A percentile compares a stretch with the other conserved stretches of the same genome.
phyloP scores from a whole-genome alignment of 148 eudicot species.

The Amaranthus cruentus region DNA sequence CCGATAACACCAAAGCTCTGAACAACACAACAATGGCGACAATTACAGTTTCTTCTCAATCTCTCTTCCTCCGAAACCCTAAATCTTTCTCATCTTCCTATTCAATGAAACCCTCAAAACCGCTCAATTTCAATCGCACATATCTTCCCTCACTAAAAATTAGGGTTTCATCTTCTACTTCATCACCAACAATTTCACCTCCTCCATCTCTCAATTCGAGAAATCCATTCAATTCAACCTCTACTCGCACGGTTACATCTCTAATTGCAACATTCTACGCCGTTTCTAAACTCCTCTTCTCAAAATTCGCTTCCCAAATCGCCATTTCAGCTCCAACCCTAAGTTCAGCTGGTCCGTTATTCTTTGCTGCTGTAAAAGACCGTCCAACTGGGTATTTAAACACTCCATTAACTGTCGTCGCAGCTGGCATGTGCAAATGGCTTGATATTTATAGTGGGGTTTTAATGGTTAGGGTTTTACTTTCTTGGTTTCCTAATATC shows the following conservation, averaged over 20 bases:
- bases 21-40: conserved; percentile 30
- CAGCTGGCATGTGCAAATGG: conserved; percentile 65
- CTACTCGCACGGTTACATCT: conserved; percentile 48
- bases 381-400: conserved; percentile 38
- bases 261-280: conserved; percentile 32
- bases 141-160: conserved; percentile 3
- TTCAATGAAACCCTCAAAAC: background rate
- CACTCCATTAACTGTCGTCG: conserved; percentile 60
- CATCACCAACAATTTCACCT: background rate
- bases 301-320: conserved; percentile 9
- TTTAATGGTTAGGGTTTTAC: conserved; percentile 75
- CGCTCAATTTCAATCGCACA: background rate
- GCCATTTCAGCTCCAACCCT: conserved; percentile 15
- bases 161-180: conserved; percentile 8
- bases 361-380: conserved; percentile 55
- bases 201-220: conserved; percentile 13
- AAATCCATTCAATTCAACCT: conserved; percentile 19
- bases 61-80: conserved; percentile 19
- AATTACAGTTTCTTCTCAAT: conserved; percentile 19
- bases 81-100: conserved; percentile 10
- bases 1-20: background rate
- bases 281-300: conserved; percentile 26
- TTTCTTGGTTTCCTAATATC: conserved; percentile 73
- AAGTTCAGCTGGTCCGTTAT: conserved; percentile 40
- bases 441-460: conserved; percentile 63